A percentile compares a stretch with the other conserved stretches of the same genome.
Evolutionary conservation across 176 grass and related monocot genomes (phyloP).

Genomic region (Dendrocalamus sinicus): DNA sequence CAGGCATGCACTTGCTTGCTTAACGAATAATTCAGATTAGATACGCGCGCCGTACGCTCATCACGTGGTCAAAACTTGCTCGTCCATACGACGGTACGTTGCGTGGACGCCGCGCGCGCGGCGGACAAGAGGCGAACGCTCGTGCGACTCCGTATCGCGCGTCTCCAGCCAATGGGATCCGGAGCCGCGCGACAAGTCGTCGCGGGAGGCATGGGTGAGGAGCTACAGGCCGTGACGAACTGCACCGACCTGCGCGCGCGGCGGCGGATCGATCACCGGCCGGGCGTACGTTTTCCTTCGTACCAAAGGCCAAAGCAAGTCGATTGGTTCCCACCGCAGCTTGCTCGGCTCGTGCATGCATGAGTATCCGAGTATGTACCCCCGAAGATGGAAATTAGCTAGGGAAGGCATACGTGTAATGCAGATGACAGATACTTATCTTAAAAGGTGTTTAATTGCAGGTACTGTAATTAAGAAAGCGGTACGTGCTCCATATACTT

Average conservation of each 20-base stretch:
- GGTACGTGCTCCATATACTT: background rate
- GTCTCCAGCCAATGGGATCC: background rate
- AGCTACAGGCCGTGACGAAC: constrained; percentile 14
- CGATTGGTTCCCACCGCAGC: background rate
- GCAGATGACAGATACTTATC: background rate
- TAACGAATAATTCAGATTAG: background rate
- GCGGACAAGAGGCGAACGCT: background rate
- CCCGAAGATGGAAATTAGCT: background rate
- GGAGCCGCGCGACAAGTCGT: background rate
- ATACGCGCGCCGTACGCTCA: background rate
- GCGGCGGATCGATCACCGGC: background rate
- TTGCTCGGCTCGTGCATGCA: background rate
- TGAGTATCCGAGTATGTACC: background rate
- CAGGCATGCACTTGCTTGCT: background rate
- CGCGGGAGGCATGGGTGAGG: constrained; percentile 33
- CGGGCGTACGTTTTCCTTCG: constrained; percentile 9
- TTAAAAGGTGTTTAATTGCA: background rate
- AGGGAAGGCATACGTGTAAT: background rate
- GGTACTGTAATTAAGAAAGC: background rate
- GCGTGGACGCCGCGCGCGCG: constrained; percentile 7
- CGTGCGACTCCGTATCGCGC: constrained; percentile 1
- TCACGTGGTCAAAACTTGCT: constrained; percentile 9
- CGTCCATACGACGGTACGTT: background rate
- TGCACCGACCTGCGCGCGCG: background rate
- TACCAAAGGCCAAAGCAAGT: constrained; percentile 26